Percentiles rank a stretch among this genome's conserved stretches.
phyloP scores from a whole-genome alignment of 2,329 filamentous ascomycete species.

The Xylariaceae sp. region DNA sequence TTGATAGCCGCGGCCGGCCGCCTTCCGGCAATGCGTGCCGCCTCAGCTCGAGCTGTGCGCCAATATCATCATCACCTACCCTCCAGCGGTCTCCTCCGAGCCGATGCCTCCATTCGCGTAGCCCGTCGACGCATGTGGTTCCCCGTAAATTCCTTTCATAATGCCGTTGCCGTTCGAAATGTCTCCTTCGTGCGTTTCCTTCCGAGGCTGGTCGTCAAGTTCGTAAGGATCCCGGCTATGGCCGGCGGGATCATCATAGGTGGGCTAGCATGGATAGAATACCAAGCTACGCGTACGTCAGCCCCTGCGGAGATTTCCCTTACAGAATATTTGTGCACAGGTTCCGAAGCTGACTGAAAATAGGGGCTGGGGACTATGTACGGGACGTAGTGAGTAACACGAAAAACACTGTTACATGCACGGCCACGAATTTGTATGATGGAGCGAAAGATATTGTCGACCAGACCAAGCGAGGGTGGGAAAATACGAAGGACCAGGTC shows the following conservation, averaged over 20 bases:
- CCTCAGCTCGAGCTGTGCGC: slow-evolving; percentile 54
- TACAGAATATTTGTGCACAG: neutral
- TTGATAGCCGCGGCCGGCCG: slow-evolving; percentile 40
- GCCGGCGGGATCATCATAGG: slow-evolving; percentile 88
- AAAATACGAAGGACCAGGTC: slow-evolving; percentile 77
- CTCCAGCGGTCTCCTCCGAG: slow-evolving; percentile 69
- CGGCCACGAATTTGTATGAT: slow-evolving; percentile 71
- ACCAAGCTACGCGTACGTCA: slow-evolving; percentile 83
- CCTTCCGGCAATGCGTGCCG: slow-evolving; percentile 34
- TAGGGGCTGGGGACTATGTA: slow-evolving; percentile 53
- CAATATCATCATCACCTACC: slow-evolving; percentile 70
- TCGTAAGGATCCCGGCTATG: slow-evolving; percentile 84
- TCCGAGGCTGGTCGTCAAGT: slow-evolving; percentile 88
- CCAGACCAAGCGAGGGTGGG: slow-evolving; percentile 80
- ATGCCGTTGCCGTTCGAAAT: slow-evolving; percentile 67
- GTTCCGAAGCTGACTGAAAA: slow-evolving; percentile 9
- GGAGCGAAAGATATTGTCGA: slow-evolving; percentile 74
- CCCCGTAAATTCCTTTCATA: slow-evolving; percentile 83
- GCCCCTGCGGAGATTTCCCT: neutral
- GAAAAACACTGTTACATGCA: slow-evolving; percentile 68
- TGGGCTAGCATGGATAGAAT: slow-evolving; percentile 89
- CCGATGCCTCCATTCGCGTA: slow-evolving; percentile 64
- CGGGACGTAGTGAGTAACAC: slow-evolving; percentile 75
- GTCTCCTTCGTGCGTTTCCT: slow-evolving; percentile 68
- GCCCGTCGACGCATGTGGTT: slow-evolving; percentile 72